A percentile compares a stretch with the other conserved stretches of the same genome.
Evolutionary conservation across 352 stramenopile species (phyloP).

Genomic region (Bremia lactucae): DNA sequence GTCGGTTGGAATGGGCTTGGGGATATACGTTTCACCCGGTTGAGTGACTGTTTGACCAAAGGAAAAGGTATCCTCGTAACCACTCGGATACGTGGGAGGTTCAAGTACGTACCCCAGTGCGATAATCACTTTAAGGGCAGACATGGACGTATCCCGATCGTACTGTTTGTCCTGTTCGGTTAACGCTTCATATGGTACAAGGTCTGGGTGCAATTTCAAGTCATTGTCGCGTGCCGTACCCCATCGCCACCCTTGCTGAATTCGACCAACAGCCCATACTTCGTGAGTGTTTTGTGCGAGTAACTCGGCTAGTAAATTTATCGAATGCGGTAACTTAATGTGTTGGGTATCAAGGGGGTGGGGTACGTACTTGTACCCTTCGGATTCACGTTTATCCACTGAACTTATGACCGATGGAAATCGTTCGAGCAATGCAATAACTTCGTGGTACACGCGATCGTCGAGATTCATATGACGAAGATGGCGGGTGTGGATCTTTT

Average conservation of each 20-base stretch:
- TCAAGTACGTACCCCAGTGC: slow-evolving; percentile 63
- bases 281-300: slow-evolving; percentile 71
- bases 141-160: slow-evolving; percentile 69
- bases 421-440: slow-evolving; percentile 67
- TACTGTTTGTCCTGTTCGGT: slow-evolving; percentile 75
- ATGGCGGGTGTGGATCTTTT: slow-evolving; percentile 53
- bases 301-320: slow-evolving; percentile 51
- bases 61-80: slow-evolving; percentile 35
- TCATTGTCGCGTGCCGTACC: slow-evolving; percentile 56
- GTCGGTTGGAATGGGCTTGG: slow-evolving; percentile 52
- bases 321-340: slow-evolving; percentile 53
- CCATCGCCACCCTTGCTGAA: slow-evolving; percentile 62
- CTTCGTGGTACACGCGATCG: slow-evolving; percentile 54
- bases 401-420: slow-evolving; percentile 54
- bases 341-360: slow-evolving; percentile 47
- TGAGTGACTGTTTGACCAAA: slow-evolving; percentile 43
- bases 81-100: slow-evolving; percentile 31
- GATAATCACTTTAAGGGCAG: slow-evolving; percentile 68
- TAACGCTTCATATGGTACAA: slow-evolving; percentile 62
- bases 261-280: slow-evolving; percentile 66
- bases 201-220: slow-evolving; percentile 48
- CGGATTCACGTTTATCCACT: slow-evolving; percentile 68
- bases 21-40: slow-evolving; percentile 45
- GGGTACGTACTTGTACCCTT: slow-evolving; percentile 72
- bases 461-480: slow-evolving; percentile 51